phyloP scores from a whole-genome alignment of 1,284 basidiomycete species.

The Malassezia japonica region DNA sequence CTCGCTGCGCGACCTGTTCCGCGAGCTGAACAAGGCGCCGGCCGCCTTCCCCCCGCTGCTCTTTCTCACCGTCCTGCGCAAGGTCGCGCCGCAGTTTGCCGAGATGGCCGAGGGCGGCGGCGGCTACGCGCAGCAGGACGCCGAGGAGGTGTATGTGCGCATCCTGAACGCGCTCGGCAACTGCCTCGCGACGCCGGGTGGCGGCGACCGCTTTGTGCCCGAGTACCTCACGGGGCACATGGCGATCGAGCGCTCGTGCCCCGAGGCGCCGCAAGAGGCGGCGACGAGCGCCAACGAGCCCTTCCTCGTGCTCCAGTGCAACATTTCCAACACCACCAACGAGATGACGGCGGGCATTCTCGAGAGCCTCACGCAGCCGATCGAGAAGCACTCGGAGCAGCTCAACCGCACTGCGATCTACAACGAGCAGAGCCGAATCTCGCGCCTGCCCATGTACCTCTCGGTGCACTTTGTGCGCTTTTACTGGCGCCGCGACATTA shows the following conservation, averaged over 20 bases:
- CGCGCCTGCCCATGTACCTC: slow-evolving; percentile 70
- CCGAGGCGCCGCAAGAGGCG: slow-evolving; percentile 70
- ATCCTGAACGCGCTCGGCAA: slow-evolving; percentile 63
- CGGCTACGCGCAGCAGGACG: slow-evolving; percentile 81
- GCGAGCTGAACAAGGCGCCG: slow-evolving; percentile 64
- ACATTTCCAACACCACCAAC: slow-evolving; percentile 76
- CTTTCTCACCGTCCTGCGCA: slow-evolving; percentile 63
- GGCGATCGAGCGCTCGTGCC: slow-evolving; percentile 56
- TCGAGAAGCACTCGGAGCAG: slow-evolving; percentile 74
- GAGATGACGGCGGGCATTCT: slow-evolving; percentile 78
- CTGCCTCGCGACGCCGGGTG: background rate
- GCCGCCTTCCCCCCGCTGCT: slow-evolving; percentile 66
- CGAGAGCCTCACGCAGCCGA: slow-evolving; percentile 69
- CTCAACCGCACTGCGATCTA: slow-evolving; percentile 74
- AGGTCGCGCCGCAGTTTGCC: slow-evolving; percentile 81
- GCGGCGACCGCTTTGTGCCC: slow-evolving; percentile 58
- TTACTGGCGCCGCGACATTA: slow-evolving; percentile 83
- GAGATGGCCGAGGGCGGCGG: slow-evolving; percentile 55
- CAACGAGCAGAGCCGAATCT: slow-evolving; percentile 69
- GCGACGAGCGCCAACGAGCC: slow-evolving; percentile 61
- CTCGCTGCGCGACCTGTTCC: slow-evolving; percentile 65
- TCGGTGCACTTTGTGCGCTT: slow-evolving; percentile 90
- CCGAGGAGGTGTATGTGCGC: slow-evolving; percentile 85
- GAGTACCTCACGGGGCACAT: slow-evolving; percentile 76
- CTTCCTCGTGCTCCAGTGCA: slow-evolving; percentile 82